A percentile compares a stretch with the other conserved stretches of the same genome.
phyloP scores from a whole-genome alignment of 805 yeast genomes.

The Wickerhamomyces tratensis region DNA sequence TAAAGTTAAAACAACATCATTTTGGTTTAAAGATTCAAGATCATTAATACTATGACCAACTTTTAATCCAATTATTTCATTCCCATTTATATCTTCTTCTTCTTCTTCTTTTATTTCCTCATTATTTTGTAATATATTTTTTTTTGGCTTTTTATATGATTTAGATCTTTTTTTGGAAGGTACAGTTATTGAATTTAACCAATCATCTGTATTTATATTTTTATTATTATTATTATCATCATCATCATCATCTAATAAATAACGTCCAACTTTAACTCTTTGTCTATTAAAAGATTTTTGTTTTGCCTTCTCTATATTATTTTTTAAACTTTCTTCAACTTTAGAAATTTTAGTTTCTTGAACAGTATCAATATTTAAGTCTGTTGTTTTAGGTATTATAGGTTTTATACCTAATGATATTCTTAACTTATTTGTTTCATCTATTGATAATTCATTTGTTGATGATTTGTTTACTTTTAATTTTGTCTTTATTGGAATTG shows the following conservation, averaged over 20 bases:
- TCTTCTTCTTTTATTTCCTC: no score
- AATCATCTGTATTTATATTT: slow-evolving; percentile 5
- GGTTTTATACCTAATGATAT: slow-evolving; percentile 16
- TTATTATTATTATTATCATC: not conserved
- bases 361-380: not conserved
- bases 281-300: slow-evolving; percentile 7
- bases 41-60: slow-evolving; percentile 12
- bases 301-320: slow-evolving; percentile 8
- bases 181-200: slow-evolving; percentile 11
- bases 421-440: slow-evolving; percentile 14
- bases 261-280: slow-evolving; percentile 4
- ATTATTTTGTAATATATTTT: not conserved
- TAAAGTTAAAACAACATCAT: slow-evolving; percentile 13
- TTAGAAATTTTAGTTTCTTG: slow-evolving; percentile 2
- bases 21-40: slow-evolving; percentile 1
- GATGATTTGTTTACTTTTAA: not conserved
- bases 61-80: slow-evolving; percentile 5
- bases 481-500: slow-evolving; percentile 26
- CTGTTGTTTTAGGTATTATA: slow-evolving; percentile 4
- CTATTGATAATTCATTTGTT: slow-evolving; percentile 4
- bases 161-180: not conserved
- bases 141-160: not conserved
- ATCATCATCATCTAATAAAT: slow-evolving; percentile 9
- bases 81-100: not conserved
- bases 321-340: slow-evolving; percentile 5